Percentiles rank a stretch among this genome's conserved stretches.
Conservation (phyloP, 2,329 filamentous ascomycete species). For the Scedosporium aurantiacum region DNA sequence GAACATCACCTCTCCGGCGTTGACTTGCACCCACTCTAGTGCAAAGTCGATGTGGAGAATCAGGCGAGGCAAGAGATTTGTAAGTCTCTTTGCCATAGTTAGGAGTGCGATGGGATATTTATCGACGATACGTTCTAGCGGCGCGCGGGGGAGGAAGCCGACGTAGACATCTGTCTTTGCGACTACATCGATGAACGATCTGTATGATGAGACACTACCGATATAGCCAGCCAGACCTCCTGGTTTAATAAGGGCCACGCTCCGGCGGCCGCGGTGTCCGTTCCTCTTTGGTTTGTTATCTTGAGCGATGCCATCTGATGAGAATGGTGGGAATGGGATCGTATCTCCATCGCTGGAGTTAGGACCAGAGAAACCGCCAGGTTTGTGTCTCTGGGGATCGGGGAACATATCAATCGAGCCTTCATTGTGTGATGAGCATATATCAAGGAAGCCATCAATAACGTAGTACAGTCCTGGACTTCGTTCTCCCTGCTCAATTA, state of each 20-base stretch:
- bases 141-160: constrained; percentile 76
- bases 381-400: background rate
- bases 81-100: constrained; percentile 92
- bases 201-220: constrained; percentile 85
- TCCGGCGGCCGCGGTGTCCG: constrained; percentile 43
- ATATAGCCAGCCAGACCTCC: constrained; percentile 91
- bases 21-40: constrained; percentile 94
- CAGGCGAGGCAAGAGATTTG: constrained; percentile 74
- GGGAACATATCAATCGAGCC: constrained; percentile 9
- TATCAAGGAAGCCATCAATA: constrained; percentile 91
- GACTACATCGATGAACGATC: constrained; percentile 92
- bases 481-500: constrained; percentile 94
- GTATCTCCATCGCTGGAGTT: background rate
- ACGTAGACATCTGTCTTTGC: constrained; percentile 98
- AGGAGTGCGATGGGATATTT: constrained; percentile 83
- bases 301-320: background rate
- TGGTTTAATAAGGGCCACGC: constrained; percentile 84
- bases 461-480: constrained; percentile 96
- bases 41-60: constrained; percentile 97
- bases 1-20: constrained; percentile 88
- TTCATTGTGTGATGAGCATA: constrained; percentile 54
- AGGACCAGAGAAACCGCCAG: background rate
- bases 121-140: constrained; percentile 85
- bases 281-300: constrained; percentile 32
- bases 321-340: background rate